A percentile compares a stretch with the other conserved stretches of the same genome.
Evolutionary conservation across 202 grass and related monocot species (phyloP).

Genomic region (Schoenoplectus triqueter): DNA sequence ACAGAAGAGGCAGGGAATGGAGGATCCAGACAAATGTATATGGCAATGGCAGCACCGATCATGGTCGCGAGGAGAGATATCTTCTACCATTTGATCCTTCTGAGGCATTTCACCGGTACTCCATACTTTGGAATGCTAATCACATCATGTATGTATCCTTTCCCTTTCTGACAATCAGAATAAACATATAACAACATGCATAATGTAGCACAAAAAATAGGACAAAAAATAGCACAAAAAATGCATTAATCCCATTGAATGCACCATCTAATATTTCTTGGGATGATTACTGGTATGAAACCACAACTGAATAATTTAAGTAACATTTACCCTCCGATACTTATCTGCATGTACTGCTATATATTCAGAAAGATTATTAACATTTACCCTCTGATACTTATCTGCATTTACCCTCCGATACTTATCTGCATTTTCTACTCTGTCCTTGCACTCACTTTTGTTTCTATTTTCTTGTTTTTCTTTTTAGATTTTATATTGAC

Average conservation of each 20-base stretch:
- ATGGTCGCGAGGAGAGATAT: conserved; percentile 86
- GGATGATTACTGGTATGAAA: neutral
- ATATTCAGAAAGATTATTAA: neutral
- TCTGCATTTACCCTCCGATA: too few relatives aligned
- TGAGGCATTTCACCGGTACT: conserved; percentile 63
- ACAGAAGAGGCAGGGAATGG: conserved; percentile 54
- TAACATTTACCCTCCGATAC: neutral
- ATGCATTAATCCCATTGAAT: neutral
- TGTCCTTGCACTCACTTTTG: neutral
- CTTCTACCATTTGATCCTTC: conserved; percentile 91
- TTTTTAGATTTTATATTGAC: conserved; percentile 78
- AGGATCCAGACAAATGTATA: conserved; percentile 63
- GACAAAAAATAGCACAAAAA: neutral
- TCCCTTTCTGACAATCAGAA: neutral
- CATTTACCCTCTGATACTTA: too few relatives aligned
- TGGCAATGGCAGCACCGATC: conserved; percentile 60
- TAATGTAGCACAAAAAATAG: neutral
- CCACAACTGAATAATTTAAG: neutral
- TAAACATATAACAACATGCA: neutral
- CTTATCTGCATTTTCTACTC: neutral
- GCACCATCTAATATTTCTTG: neutral
- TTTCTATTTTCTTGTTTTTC: neutral
- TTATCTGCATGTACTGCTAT: neutral
- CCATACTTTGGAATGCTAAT: conserved; percentile 72
- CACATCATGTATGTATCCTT: conserved; percentile 60